Evolutionary conservation across 2,329 filamentous ascomycete species (phyloP).

Genomic region (Aspergillus vadensis): DNA sequence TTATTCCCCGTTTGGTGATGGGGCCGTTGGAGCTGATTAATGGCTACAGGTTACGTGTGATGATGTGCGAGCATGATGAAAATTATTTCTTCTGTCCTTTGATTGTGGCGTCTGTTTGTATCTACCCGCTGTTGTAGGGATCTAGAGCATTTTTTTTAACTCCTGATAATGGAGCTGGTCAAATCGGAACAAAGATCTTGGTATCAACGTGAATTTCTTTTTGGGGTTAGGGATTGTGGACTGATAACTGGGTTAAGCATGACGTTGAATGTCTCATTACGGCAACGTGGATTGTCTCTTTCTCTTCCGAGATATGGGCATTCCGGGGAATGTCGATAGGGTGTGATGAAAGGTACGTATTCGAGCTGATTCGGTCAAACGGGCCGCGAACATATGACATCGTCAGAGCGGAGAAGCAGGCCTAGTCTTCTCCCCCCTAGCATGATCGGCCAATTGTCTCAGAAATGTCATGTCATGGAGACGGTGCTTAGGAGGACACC

Average conservation of each 20-base stretch:
- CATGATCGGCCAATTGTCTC: neutral
- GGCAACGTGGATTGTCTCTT: neutral
- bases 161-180: conserved; percentile 14
- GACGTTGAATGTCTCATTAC: neutral
- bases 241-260: neutral
- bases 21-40: neutral
- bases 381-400: neutral
- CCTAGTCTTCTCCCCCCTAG: neutral
- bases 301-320: neutral
- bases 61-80: conserved; percentile 31
- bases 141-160: conserved; percentile 13
- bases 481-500: neutral
- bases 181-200: conserved; percentile 13
- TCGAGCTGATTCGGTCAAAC: neutral
- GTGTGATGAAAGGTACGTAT: neutral
- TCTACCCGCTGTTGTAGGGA: conserved; percentile 21
- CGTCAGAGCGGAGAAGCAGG: neutral
- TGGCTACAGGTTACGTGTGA: conserved; percentile 39
- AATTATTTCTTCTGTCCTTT: conserved; percentile 29
- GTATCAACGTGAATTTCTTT: neutral
- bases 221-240: neutral
- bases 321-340: neutral
- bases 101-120: conserved; percentile 27
- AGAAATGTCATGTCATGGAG: neutral
- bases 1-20: neutral